These are phyloP conservation scores for Apiotrichum domesticum DNA, from an alignment of 1,284 basidiomycete species.

Conservation along the genomic window DNA sequence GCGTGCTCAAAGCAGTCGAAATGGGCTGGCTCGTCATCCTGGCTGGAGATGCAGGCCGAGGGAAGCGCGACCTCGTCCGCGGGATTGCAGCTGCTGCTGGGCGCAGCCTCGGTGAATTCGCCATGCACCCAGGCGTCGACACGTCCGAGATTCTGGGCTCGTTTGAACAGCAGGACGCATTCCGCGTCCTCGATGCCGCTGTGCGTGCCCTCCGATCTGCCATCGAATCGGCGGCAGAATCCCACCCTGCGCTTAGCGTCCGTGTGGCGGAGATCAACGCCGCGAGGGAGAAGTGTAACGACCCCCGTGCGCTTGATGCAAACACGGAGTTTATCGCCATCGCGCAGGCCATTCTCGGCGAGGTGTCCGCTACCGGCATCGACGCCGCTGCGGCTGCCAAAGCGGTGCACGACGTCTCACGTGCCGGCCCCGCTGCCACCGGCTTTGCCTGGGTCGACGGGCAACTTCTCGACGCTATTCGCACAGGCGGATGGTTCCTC, in stretches of 20 bases:
- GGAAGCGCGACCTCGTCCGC: constrained; percentile 74
- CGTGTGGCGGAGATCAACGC: constrained; percentile 13
- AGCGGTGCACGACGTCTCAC: constrained; percentile 15
- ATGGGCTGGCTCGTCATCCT: constrained; percentile 85
- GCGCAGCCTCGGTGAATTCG: constrained; percentile 63
- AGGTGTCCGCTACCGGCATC: constrained; percentile 14
- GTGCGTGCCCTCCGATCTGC: constrained; percentile 10
- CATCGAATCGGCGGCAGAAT: constrained; percentile 20
- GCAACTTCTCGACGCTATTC: constrained; percentile 82
- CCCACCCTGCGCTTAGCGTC: constrained; percentile 10
- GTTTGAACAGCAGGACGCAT: constrained; percentile 81
- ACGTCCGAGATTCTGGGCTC: constrained; percentile 90
- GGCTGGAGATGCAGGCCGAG: constrained; percentile 66
- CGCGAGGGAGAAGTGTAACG: constrained; percentile 19
- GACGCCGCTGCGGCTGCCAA: constrained; percentile 28
- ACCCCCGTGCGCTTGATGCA: constrained; percentile 14
- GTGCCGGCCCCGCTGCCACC: constrained; percentile 45
- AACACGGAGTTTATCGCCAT: constrained; percentile 9
- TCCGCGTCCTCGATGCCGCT: constrained; percentile 18
- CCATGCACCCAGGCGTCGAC: constrained; percentile 82
- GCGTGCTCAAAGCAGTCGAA: constrained; percentile 67
- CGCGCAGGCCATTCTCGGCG: constrained; percentile 10
- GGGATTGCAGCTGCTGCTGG: constrained; percentile 68
- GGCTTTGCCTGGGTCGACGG: constrained; percentile 96
- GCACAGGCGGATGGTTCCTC: constrained; percentile 80